Base-by-base conservation (phyloP, 768 basidiomycete species). In the Boletus eberwhitei region DNA sequence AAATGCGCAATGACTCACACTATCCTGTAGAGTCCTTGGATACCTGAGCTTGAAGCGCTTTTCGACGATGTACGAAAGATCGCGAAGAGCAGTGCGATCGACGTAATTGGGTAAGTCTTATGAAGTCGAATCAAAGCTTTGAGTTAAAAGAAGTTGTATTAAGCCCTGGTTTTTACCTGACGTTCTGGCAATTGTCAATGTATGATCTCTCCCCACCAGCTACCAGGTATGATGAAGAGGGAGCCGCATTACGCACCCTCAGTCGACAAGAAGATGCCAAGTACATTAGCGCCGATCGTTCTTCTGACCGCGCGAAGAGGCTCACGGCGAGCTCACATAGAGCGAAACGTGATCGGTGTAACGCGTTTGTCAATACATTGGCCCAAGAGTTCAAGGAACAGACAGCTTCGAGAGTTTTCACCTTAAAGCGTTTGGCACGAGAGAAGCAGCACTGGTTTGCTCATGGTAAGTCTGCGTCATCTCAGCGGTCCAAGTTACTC, bases 121-220 rank as follows among this genome's bases (percentile, higher is more conserved):
- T 45, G 49, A 37, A 38, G 26, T 57, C 29, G 8, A 56, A 45
- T 19, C 49, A 49, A 31, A 16, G 22, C 48, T 36, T 49, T 53
- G 51, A 19, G 22, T 46, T 59, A 50, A 49, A 54, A 38, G 36
- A 16, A n/a, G 22, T 13, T 51, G 41, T 26, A 60, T 48, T 1
- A 35, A 97, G 96, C 4, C 87, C 93, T 29, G 89, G 86, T 3
- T 98, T 99, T 74, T 98, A 94, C 65, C 73, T 91, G 43, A 93
- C 95, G 3, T 99, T 98, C 74, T 99, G 97, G 97, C 95, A 98
- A 69, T 72, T 98, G 48, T 88, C 92, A 1, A 88, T 89, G 34
- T 91, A 93, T 64, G 97, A 99, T 70, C 78, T 98, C 34, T 74
- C 83, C 1, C 88, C 90, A 13, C 93, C 95, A 0, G 76, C 79